Percentiles rank a stretch among this genome's conserved stretches.
These are phyloP conservation scores for Laburnicola sp. DNA, from an alignment of 2,329 filamentous ascomycete species.

Conservation along the genomic window DNA sequence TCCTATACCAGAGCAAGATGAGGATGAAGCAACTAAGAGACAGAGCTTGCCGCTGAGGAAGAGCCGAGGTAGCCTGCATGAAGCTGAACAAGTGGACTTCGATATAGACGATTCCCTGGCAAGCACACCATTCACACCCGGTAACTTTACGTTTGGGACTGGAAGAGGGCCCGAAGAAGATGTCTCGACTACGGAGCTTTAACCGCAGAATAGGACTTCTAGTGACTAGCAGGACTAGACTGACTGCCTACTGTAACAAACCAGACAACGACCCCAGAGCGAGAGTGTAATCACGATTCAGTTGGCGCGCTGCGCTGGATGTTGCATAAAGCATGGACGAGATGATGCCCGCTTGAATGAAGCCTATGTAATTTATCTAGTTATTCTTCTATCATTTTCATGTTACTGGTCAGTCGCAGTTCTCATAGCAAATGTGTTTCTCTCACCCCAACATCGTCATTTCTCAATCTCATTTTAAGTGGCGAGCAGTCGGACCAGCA, in stretches of 20 bases:
- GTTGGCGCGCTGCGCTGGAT: too few species aligned
- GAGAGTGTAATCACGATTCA: not conserved
- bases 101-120: constrained; percentile 46
- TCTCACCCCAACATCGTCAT: too few species aligned
- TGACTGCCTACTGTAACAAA: not conserved
- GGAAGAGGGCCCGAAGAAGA: constrained; percentile 27
- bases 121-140: constrained; percentile 43
- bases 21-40: constrained; percentile 6
- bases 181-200: constrained; percentile 30
- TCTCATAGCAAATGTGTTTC: too few species aligned
- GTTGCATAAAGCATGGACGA: too few species aligned
- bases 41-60: constrained; percentile 12
- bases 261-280: not conserved
- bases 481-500: too few species aligned
- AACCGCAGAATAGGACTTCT: not conserved
- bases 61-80: constrained; percentile 25
- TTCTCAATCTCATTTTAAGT: too few species aligned
- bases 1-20: constrained; percentile 20
- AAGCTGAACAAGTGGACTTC: constrained; percentile 34
- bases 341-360: too few species aligned
- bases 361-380: too few species aligned
- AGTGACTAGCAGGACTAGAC: not conserved
- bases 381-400: too few species aligned
- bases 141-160: constrained; percentile 26
- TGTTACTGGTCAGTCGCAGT: too few species aligned